Evolutionary conservation across 352 stramenopile genomes (phyloP).

Genomic region (Phytophthora hibernalis): DNA sequence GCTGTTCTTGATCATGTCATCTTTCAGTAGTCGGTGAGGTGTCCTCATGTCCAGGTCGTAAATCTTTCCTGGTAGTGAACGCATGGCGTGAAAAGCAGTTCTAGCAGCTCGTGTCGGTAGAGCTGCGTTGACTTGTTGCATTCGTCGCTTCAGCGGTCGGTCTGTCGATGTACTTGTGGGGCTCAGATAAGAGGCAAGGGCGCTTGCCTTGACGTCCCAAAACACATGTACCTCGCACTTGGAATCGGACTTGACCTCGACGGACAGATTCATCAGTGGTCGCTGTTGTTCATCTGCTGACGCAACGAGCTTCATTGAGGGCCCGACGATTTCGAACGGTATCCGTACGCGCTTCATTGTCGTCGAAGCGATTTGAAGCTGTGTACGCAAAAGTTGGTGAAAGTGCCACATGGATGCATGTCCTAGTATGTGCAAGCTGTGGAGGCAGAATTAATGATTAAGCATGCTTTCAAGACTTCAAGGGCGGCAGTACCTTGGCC

Average conservation of each 20-base stretch:
- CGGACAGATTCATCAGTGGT: constrained; percentile 23
- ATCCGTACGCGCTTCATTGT: constrained; percentile 54
- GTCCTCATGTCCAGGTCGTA: constrained; percentile 32
- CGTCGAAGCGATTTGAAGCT: constrained; percentile 36
- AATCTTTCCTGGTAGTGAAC: constrained; percentile 30
- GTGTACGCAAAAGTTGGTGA: constrained; percentile 64
- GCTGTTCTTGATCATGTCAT: constrained; percentile 18
- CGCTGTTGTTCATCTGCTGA: not conserved
- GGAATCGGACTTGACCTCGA: constrained; percentile 32
- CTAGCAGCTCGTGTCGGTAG: constrained; percentile 8
- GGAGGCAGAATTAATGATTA: not conserved
- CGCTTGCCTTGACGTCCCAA: constrained; percentile 40
- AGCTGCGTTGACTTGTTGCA: not conserved
- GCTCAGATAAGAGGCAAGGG: constrained; percentile 17
- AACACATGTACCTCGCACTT: constrained; percentile 45
- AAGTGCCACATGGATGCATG: constrained; percentile 71
- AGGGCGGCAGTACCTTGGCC: constrained; percentile 28
- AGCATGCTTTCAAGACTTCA: constrained; percentile 9
- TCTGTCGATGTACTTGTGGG: constrained; percentile 4
- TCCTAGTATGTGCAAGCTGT: constrained; percentile 56
- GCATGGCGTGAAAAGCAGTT: constrained; percentile 22
- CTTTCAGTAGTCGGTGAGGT: constrained; percentile 36
- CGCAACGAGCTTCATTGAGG: constrained; percentile 40
- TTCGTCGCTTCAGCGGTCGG: constrained; percentile 5
- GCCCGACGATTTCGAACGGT: constrained; percentile 50